Conservation (phyloP, 2,329 filamentous ascomycete species). For the Monilinia laxa region DNA sequence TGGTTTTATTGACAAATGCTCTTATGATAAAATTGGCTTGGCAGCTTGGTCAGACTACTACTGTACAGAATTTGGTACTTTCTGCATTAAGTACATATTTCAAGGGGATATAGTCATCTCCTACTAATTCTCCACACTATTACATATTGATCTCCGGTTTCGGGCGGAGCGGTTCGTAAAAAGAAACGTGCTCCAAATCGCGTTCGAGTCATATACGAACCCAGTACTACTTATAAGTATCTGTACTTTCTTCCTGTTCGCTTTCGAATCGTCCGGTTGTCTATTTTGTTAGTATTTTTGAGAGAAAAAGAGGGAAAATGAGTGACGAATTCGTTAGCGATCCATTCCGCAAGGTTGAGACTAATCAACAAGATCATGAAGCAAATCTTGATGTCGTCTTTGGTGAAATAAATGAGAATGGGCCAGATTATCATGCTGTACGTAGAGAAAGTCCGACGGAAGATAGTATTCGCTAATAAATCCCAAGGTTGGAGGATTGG, state of each 20-base stretch:
- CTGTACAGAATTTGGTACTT: too few relatives aligned
- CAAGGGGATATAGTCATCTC: too few relatives aligned
- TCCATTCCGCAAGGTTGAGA: not conserved
- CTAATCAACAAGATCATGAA: not conserved
- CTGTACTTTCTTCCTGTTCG: not conserved
- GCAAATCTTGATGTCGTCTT: slow-evolving; percentile 12
- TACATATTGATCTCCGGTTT: not conserved
- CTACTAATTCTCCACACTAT: not conserved
- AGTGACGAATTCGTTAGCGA: not conserved
- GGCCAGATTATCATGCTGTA: slow-evolving; percentile 18
- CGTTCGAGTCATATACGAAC: not conserved
- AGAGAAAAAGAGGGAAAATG: slow-evolving; percentile 1
- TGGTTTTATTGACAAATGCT: too few relatives aligned
- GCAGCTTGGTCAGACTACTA: too few relatives aligned
- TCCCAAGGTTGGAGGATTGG: slow-evolving; percentile 8
- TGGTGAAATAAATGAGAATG: slow-evolving; percentile 20
- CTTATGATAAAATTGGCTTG: not conserved
- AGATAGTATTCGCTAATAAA: not conserved
- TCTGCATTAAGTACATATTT: too few relatives aligned
- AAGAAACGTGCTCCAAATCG: not conserved
- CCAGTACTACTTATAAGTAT: not conserved
- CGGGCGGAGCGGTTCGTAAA: not conserved
- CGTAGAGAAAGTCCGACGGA: not conserved
- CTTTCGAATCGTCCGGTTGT: not conserved
- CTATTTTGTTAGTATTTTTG: not conserved